These are phyloP conservation scores for Pichia membranifaciens DNA, from an alignment of 805 yeast species.

Conservation along the genomic window DNA sequence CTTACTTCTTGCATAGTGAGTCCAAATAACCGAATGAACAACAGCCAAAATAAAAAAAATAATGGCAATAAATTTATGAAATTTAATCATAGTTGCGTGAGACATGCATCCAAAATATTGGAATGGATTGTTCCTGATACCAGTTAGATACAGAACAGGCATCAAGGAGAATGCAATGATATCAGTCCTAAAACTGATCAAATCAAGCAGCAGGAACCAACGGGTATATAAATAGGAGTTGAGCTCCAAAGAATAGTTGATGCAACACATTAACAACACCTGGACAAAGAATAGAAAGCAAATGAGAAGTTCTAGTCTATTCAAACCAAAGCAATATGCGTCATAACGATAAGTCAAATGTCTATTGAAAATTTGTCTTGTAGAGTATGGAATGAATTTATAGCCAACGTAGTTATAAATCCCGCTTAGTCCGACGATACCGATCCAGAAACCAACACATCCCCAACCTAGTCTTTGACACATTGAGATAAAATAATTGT, in stretches of 20 bases:
- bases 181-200: constrained; percentile 52
- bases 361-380: constrained; percentile 1
- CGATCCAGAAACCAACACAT: constrained; percentile 37
- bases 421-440: constrained; percentile 30
- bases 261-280: constrained; percentile 29
- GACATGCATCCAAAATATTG: constrained; percentile 57
- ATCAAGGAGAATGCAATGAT: constrained; percentile 44
- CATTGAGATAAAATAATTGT: constrained; percentile 32
- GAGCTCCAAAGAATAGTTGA: constrained; percentile 35
- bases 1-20: constrained; percentile 30
- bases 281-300: constrained; percentile 28
- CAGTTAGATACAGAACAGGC: constrained; percentile 58
- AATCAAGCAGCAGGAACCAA: constrained; percentile 27
- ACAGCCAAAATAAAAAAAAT: constrained; percentile 42
- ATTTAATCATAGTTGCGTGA: constrained; percentile 52
- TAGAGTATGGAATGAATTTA: constrained; percentile 3
- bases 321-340: constrained; percentile 15
- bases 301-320: constrained; percentile 23
- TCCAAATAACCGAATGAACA: constrained; percentile 55
- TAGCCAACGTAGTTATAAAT: constrained; percentile 21
- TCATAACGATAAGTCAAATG: constrained; percentile 3
- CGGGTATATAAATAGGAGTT: constrained; percentile 32
- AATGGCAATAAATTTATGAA: constrained; percentile 65
- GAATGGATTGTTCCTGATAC: constrained; percentile 69
- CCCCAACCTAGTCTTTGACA: constrained; percentile 43